phyloP scores from a whole-genome alignment of 495 filamentous ascomycete species.

The Xylaria castorea region DNA sequence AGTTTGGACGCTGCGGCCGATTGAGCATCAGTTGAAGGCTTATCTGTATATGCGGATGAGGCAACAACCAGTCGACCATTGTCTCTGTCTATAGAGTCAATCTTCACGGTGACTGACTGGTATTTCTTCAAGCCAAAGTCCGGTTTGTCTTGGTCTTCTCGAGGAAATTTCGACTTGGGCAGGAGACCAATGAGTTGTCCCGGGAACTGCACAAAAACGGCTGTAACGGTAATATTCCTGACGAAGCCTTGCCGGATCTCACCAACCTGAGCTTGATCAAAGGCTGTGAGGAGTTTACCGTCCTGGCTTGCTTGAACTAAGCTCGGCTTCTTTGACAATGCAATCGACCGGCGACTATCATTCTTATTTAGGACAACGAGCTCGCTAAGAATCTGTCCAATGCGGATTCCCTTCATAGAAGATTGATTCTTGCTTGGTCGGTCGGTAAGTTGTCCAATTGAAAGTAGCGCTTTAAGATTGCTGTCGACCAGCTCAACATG shows the following conservation, averaged over 20 bases:
- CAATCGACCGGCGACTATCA: conserved; percentile 72
- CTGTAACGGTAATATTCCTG: conserved; percentile 77
- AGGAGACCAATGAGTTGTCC: conserved; percentile 78
- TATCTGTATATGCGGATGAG: conserved; percentile 37
- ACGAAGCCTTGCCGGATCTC: conserved; percentile 80
- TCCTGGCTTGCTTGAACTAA: conserved; percentile 77
- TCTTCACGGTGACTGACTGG: conserved; percentile 72
- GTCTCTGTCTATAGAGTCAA: conserved; percentile 70
- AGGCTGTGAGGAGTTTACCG: conserved; percentile 65
- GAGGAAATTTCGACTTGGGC: conserved; percentile 73
- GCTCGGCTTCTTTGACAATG: conserved; percentile 79
- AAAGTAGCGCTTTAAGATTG: conserved; percentile 75
- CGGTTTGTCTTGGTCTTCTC: conserved; percentile 67
- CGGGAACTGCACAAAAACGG: conserved; percentile 82
- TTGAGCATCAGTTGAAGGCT: conserved; percentile 33
- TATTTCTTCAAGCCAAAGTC: conserved; percentile 77
- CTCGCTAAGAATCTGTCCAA: conserved; percentile 81
- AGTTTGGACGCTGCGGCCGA: conserved; percentile 37
- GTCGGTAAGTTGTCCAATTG: conserved; percentile 81
- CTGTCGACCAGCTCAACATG: conserved; percentile 75
- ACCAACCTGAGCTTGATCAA: conserved; percentile 74
- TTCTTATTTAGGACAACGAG: conserved; percentile 83
- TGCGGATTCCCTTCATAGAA: conserved; percentile 76
- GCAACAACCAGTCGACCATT: conserved; percentile 49
- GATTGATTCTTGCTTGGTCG: conserved; percentile 75